phyloP scores from a whole-genome alignment of 139 green algal genomes.

The Ettlia oleoabundans region DNA sequence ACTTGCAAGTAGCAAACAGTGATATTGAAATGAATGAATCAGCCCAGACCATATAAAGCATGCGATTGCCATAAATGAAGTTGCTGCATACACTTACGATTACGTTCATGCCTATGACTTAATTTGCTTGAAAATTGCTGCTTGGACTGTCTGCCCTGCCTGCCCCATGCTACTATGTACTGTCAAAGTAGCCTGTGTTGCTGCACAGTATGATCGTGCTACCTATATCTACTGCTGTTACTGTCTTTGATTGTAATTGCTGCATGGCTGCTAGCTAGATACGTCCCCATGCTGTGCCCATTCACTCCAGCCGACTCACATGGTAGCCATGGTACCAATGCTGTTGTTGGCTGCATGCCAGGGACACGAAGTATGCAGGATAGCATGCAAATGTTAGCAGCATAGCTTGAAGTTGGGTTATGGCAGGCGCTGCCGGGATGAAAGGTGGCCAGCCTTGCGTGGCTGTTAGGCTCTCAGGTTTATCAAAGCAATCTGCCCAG shows the following conservation, averaged over 20 bases:
- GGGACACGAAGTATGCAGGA: background rate
- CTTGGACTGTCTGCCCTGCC: too few relatives aligned
- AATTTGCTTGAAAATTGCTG: too few relatives aligned
- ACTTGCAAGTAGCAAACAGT: background rate
- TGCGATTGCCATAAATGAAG: background rate
- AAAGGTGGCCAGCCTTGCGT: too few relatives aligned
- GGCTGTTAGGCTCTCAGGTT: too few relatives aligned
- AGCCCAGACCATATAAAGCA: too few relatives aligned
- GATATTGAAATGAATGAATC: background rate
- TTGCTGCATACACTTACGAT: background rate
- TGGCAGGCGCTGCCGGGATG: too few relatives aligned
- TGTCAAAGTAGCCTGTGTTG: too few relatives aligned
- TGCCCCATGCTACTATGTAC: too few relatives aligned
- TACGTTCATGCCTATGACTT: background rate
- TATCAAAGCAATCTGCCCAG: too few relatives aligned
- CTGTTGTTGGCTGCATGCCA: slow-evolving; percentile 7
- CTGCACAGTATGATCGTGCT: too few relatives aligned
- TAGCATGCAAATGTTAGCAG: background rate
- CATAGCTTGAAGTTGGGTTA: too few relatives aligned
- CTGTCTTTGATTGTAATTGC: background rate
- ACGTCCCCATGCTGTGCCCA: background rate
- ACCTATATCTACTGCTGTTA: background rate
- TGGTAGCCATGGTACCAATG: background rate
- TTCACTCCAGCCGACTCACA: background rate
- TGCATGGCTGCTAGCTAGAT: background rate